phyloP scores from a whole-genome alignment of 768 basidiomycete genomes.

The Tricholoma sp. region DNA sequence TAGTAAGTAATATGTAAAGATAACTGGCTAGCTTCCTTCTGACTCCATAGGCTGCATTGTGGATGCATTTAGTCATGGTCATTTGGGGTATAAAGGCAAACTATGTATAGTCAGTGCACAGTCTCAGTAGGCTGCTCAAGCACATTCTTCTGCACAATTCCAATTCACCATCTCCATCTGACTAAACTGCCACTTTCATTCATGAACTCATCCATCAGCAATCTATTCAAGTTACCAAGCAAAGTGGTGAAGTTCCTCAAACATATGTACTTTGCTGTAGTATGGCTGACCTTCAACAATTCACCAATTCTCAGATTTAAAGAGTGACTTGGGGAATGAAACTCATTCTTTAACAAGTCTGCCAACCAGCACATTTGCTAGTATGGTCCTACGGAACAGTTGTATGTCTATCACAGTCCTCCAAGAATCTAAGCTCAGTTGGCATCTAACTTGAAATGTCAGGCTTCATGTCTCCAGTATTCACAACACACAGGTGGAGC shows the following conservation, averaged over 20 bases:
- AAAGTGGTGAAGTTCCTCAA: not conserved
- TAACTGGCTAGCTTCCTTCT: not conserved
- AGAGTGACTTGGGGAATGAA: not conserved
- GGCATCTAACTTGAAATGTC: not conserved
- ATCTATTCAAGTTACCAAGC: not conserved
- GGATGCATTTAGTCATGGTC: not conserved
- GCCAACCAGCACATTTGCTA: not conserved
- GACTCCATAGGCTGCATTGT: no score
- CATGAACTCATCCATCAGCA: not conserved
- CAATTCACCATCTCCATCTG: not conserved
- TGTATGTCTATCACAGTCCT: not conserved
- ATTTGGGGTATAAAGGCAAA: not conserved
- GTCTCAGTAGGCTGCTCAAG: no score
- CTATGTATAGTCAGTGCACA: no score
- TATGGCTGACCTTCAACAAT: not conserved
- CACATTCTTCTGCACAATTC: not conserved
- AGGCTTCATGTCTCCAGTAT: not conserved
- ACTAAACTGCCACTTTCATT: not conserved
- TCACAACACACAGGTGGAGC: not conserved
- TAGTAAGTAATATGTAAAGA: not conserved
- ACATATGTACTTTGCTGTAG: not conserved
- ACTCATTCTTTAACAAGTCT: not conserved
- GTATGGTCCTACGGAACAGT: not conserved
- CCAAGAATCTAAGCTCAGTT: not conserved
- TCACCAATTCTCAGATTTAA: not conserved